A percentile compares a stretch with the other conserved stretches of the same genome.
phyloP scores from a whole-genome alignment of 257 asterid species.

The Gardenia jasminoides region DNA sequence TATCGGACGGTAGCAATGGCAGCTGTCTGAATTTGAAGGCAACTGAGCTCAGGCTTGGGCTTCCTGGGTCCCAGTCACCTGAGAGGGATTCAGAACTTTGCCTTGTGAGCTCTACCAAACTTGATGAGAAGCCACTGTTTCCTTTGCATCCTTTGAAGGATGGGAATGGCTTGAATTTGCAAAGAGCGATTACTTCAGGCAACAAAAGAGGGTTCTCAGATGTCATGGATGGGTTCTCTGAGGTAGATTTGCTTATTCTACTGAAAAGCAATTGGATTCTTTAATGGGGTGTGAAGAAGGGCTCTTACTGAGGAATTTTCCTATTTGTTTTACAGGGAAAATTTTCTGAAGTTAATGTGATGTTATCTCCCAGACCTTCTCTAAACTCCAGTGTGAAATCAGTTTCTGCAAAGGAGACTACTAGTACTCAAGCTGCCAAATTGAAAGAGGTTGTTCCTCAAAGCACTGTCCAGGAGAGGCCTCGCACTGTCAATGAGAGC shows the following conservation, averaged over 20 bases:
- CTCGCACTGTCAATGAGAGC: constrained; percentile 25
- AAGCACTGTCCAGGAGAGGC: constrained; percentile 32
- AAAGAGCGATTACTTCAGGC: constrained; percentile 48
- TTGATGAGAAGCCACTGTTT: constrained; percentile 64
- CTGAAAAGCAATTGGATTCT: background rate
- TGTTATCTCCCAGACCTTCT: constrained; percentile 21
- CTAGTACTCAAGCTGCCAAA: constrained; percentile 33
- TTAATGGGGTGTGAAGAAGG: background rate
- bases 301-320: constrained; percentile 16
- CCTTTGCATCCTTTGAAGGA: constrained; percentile 54
- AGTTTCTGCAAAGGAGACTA: constrained; percentile 27
- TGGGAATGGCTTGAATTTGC: constrained; percentile 20
- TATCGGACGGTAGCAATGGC: constrained; percentile 34
- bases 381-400: constrained; percentile 22
- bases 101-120: constrained; percentile 31
- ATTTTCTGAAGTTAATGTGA: constrained; percentile 31
- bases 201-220: constrained; percentile 78
- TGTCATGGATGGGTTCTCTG: constrained; percentile 56
- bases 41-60: constrained; percentile 68
- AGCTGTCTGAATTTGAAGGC: constrained; percentile 58
- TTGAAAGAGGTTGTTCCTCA: constrained; percentile 31
- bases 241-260: constrained; percentile 29
- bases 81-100: constrained; percentile 36
- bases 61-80: constrained; percentile 66
- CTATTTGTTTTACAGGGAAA: constrained; percentile 32